Conservation (phyloP, 2,329 filamentous ascomycete species). For the Sarocladium strictum region DNA sequence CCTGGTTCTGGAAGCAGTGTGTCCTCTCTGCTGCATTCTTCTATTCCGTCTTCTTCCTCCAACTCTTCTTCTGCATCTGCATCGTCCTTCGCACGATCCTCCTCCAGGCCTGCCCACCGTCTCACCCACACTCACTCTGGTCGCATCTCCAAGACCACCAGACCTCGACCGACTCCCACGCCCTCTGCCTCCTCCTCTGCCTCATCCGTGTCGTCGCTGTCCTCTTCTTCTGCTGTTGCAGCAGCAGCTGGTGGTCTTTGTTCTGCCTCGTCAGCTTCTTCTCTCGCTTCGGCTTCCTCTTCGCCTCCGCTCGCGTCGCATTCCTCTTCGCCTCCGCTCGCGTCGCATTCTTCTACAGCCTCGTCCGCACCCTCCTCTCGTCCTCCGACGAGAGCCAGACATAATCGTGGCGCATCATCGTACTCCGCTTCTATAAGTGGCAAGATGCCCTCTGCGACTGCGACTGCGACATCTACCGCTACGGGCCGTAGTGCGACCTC, state of each 20-base stretch:
- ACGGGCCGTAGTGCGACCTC: background rate
- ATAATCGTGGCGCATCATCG: background rate
- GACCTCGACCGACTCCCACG: constrained; percentile 4
- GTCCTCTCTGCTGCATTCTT: background rate
- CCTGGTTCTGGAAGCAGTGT: background rate
- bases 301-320: background rate
- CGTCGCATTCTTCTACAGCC: background rate
- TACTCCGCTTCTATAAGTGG: background rate
- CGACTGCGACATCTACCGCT: constrained; percentile 10
- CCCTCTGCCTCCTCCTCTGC: constrained; percentile 8
- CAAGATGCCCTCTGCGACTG: constrained; percentile 12
- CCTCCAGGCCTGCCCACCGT: constrained; percentile 1
- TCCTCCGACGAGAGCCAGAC: background rate
- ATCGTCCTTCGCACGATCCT: background rate
- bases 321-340: background rate
- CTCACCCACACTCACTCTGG: constrained; percentile 18
- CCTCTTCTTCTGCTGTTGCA: background rate
- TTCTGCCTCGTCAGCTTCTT: background rate
- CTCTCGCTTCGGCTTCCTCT: background rate
- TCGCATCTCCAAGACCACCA: constrained; percentile 19
- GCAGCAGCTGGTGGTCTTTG: background rate
- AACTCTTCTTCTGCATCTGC: background rate
- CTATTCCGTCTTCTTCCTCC: background rate
- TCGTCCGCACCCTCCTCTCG: background rate
- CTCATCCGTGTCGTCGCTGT: constrained; percentile 12